These are phyloP conservation scores for Komagataella ulmi DNA, from an alignment of 805 yeast genomes.

Conservation along the genomic window DNA sequence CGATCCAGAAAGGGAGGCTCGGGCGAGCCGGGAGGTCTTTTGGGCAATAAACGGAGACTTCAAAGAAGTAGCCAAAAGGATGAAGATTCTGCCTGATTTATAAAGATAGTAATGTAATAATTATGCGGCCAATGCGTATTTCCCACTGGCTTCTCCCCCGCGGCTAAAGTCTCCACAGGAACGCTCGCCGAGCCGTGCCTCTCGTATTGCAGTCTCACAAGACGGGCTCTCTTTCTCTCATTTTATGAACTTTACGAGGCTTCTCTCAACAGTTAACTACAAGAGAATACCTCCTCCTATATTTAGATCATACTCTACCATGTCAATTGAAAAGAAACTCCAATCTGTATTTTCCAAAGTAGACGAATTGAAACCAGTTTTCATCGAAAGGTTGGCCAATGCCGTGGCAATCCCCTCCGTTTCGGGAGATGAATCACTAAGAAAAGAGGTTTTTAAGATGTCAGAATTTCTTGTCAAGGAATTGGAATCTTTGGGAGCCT, in stretches of 20 bases:
- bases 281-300: neutral
- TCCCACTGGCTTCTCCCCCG: neutral
- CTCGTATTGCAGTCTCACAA: neutral
- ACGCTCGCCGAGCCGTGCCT: neutral
- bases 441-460: slow-evolving; percentile 86
- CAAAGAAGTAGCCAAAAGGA: neutral
- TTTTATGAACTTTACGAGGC: neutral
- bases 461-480: slow-evolving; percentile 68
- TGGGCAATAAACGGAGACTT: neutral
- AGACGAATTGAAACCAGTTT: slow-evolving; percentile 62
- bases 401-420: slow-evolving; percentile 96
- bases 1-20: neutral
- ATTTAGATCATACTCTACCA: neutral
- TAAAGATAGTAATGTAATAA: neutral
- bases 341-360: slow-evolving; percentile 40
- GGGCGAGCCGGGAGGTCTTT: neutral
- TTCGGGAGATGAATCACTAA: slow-evolving; percentile 75
- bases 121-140: neutral
- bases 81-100: neutral
- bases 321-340: slow-evolving; percentile 16
- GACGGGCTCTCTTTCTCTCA: neutral
- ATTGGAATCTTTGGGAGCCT: slow-evolving; percentile 60
- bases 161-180: neutral
- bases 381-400: slow-evolving; percentile 54
- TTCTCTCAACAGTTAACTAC: neutral